Evolutionary conservation across 352 stramenopile species (phyloP).

Genomic region (Phytophthora gonapodyides): DNA sequence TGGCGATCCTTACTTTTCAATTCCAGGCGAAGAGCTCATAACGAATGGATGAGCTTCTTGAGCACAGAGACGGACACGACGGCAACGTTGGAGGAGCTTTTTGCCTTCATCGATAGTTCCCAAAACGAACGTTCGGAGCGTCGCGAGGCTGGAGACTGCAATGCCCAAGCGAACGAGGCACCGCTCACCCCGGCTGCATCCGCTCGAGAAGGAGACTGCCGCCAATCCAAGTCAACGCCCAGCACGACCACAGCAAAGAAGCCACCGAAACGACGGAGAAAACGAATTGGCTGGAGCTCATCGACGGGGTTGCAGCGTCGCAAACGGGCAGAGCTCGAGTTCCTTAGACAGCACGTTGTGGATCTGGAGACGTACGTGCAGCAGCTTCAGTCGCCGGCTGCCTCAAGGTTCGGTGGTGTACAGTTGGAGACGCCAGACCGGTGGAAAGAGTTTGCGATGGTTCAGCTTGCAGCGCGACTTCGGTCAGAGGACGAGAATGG

Average conservation of each 20-base stretch:
- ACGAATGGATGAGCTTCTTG: constrained; percentile 29
- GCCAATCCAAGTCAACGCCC: background rate
- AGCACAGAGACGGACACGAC: constrained; percentile 5
- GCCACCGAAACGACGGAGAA: constrained; percentile 6
- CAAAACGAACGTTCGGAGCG: too few relatives aligned
- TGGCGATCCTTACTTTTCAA: constrained; percentile 17
- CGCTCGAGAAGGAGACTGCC: too few relatives aligned
- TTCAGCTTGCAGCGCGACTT: constrained; percentile 19
- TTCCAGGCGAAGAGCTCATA: background rate
- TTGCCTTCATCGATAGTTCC: constrained; percentile 16
- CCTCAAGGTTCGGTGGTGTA: background rate
- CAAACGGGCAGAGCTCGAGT: constrained; percentile 19
- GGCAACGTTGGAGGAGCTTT: constrained; percentile 13
- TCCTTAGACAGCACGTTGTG: constrained; percentile 15
- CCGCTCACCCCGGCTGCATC: background rate
- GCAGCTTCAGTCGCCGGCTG: constrained; percentile 13
- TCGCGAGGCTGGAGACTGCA: background rate
- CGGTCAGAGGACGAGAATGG: constrained; percentile 31
- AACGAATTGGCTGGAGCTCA: constrained; percentile 11
- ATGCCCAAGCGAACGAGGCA: background rate
- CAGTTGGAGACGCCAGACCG: background rate
- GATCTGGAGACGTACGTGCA: constrained; percentile 21
- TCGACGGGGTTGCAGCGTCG: constrained; percentile 19
- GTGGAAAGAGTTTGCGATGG: constrained; percentile 22
- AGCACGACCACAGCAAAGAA: background rate